Base-by-base conservation (phyloP, 2,329 filamentous ascomycete species). In the Colletotrichum sp. region DNA sequence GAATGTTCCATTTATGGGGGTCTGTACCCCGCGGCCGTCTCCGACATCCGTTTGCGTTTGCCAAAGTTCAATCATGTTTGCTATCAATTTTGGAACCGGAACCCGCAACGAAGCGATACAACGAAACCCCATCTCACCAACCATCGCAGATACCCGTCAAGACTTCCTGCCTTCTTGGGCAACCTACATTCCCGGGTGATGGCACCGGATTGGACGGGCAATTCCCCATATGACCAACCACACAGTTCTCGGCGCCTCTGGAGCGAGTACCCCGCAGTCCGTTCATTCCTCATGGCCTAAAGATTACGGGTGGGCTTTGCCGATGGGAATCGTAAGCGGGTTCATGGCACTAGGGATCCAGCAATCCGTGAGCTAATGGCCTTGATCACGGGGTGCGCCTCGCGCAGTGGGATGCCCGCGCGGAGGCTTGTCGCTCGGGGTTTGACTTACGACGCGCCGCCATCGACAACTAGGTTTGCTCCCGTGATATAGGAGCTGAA, bases 401-500 rank as follows among this genome's bases (percentile, higher is more conserved):
- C n/a, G 36, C 18, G 15, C 3, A 12, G 32, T 7, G 30, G 36
- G 26, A 55, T 49, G 44, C 44, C 44, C 44, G 44, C 44, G n/a
- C 44, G 44, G 44, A 24, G 44, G n/a, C 44, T 21, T 21, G 44
- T 52, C 44, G 44, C 44, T 24, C 44, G 44, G n/a, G 44, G 44
- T 21, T 52, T n/a, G 44, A 80, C 82, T 81, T 75, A 84, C 83
- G 82, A 83, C 24, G 90, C 89, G 9, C 91, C 92, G 6, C 91
- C 92, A 83, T 93, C 91, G 16, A 93, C 91, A 16, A 92, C 88
- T 79, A 93, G 82, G 80, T 93, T 93, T 3, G 90, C 86, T 2
- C 92, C 92, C 1, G 90, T 93, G 59, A 93, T 87, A 82, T 93
- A 93, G 72, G 88, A 90, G 77, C 89, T 91, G 81, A 93, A 93